Evolutionary conservation across 2,329 filamentous ascomycete species (phyloP).

Genomic region (Diplodia corticola): DNA sequence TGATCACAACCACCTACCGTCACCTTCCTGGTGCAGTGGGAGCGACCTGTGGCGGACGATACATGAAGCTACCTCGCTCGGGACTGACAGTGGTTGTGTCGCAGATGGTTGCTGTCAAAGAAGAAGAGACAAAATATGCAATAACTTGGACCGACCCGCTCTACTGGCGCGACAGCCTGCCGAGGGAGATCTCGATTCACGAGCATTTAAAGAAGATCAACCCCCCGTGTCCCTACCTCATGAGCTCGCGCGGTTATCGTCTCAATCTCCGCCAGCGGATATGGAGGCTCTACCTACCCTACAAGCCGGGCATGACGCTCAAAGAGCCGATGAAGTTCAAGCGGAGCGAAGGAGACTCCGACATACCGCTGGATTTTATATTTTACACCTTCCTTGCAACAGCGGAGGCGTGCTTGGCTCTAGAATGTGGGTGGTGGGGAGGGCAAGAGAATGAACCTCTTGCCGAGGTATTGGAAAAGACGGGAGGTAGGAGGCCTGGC

Average conservation of each 20-base stretch:
- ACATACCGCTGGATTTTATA: background rate
- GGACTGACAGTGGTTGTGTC: background rate
- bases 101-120: background rate
- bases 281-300: background rate
- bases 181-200: background rate
- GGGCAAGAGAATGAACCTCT: background rate
- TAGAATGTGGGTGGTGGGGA: slow-evolving; percentile 10
- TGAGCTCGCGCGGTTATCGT: background rate
- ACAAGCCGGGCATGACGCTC: background rate
- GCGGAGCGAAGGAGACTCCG: no score
- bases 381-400: background rate
- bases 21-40: background rate
- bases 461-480: background rate
- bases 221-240: background rate
- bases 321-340: background rate
- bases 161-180: background rate
- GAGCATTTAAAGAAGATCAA: background rate
- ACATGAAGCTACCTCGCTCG: background rate
- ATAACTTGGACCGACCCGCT: background rate
- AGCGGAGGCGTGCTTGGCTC: background rate
- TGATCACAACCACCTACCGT: background rate
- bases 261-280: background rate
- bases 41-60: background rate
- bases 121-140: background rate
- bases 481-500: background rate